Percentiles rank a stretch among this genome's conserved stretches.
Conservation (phyloP, 371 early-diverging fungal genomes). For the Apophysomyces sp. region DNA sequence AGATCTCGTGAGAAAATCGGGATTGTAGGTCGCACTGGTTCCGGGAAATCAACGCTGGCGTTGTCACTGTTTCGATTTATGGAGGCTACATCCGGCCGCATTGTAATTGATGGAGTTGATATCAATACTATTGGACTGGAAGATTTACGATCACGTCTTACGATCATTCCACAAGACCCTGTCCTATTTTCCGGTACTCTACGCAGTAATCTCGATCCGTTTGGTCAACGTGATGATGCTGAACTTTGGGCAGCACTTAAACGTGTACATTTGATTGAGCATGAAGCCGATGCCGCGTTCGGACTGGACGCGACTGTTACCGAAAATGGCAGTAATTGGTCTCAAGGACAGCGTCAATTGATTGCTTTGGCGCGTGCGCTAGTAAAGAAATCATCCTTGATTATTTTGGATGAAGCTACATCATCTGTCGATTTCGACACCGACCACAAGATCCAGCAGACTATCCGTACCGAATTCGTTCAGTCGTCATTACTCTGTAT, state of each 20-base stretch:
- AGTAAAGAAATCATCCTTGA: conserved; percentile 68
- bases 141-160: conserved; percentile 59
- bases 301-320: conserved; percentile 60
- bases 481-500: conserved; percentile 70
- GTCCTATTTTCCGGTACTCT: conserved; percentile 80
- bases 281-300: conserved; percentile 48
- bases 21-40: conserved; percentile 55
- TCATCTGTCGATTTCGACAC: conserved; percentile 77
- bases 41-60: conserved; percentile 70
- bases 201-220: conserved; percentile 78
- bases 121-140: conserved; percentile 64
- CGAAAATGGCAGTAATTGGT: conserved; percentile 80
- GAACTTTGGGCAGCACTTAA: conserved; percentile 76
- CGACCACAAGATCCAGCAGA: conserved; percentile 76
- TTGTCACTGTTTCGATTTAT: conserved; percentile 74
- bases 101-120: conserved; percentile 72
- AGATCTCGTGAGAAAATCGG: conserved; percentile 60
- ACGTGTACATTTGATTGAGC: conserved; percentile 60
- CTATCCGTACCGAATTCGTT: conserved; percentile 74
- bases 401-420: conserved; percentile 89
- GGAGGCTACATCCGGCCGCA: conserved; percentile 60
- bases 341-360: conserved; percentile 88
- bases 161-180: conserved; percentile 76
- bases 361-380: conserved; percentile 86
- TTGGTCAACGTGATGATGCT: conserved; percentile 63